Evolutionary conservation across 441 rosid species (phyloP).

Genomic region (Euphorbia corollata): DNA sequence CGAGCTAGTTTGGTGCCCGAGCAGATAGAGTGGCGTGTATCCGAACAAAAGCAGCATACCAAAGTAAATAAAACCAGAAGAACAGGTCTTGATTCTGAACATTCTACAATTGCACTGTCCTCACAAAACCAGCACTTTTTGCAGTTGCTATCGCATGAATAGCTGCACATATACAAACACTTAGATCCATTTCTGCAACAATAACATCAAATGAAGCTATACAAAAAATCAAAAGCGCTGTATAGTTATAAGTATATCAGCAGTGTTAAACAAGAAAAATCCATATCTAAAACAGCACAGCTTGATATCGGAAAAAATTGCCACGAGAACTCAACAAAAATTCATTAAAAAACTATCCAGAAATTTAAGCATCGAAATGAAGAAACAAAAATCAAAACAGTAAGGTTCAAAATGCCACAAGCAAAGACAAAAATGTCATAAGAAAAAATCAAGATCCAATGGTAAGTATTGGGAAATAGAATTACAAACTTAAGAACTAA

Average conservation of each 20-base stretch:
- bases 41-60: conserved; percentile 33
- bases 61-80: conserved; percentile 31
- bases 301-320: conserved; percentile 16
- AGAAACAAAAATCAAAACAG: conserved; percentile 14
- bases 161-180: conserved; percentile 26
- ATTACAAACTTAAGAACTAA: conserved; percentile 16
- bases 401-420: conserved; percentile 6
- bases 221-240: neutral
- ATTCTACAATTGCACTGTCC: conserved; percentile 41
- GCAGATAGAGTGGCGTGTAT: conserved; percentile 35
- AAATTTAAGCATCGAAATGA: conserved; percentile 15
- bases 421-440: neutral
- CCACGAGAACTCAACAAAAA: conserved; percentile 17
- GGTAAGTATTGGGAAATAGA: neutral
- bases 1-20: conserved; percentile 27
- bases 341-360: neutral
- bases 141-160: conserved; percentile 28
- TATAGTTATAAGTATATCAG: conserved; percentile 9
- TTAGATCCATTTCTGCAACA: conserved; percentile 41
- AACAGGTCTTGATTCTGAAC: conserved; percentile 45
- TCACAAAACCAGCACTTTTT: conserved; percentile 25
- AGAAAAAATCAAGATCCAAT: no score
- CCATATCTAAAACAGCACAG: conserved; percentile 21
- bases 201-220: conserved; percentile 16
- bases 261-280: conserved; percentile 18